A percentile compares a stretch with the other conserved stretches of the same genome.
Conservation (phyloP, 208 protist species). For the Porcisia hertigi region DNA sequence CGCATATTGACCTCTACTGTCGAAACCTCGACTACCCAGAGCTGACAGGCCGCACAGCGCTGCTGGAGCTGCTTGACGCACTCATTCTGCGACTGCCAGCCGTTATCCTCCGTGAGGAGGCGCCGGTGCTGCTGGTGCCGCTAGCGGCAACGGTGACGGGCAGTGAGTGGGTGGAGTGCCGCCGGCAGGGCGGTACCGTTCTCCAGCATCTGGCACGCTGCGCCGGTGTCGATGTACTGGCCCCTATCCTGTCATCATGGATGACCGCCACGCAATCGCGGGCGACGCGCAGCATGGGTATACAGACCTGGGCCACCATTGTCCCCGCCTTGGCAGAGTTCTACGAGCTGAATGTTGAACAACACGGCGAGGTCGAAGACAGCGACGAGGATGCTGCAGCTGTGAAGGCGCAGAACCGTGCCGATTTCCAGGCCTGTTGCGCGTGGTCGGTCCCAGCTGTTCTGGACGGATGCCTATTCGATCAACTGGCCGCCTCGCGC, state of each 20-base stretch:
- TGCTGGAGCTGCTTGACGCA: constrained; percentile 81
- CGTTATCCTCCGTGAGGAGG: constrained; percentile 79
- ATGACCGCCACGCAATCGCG: constrained; percentile 46
- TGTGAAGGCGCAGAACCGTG: constrained; percentile 29
- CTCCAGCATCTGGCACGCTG: constrained; percentile 61
- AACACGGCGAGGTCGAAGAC: constrained; percentile 5
- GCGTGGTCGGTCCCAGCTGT: constrained; percentile 65
- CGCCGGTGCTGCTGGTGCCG: constrained; percentile 72
- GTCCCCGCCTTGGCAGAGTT: constrained; percentile 43
- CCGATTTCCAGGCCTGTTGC: constrained; percentile 53
- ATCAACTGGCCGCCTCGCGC: constrained; percentile 48
- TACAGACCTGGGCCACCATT: constrained; percentile 77
- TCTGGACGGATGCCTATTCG: constrained; percentile 62
- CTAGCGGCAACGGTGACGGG: constrained; percentile 64
- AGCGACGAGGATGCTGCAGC: constrained; percentile 15
- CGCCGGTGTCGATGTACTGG: constrained; percentile 78
- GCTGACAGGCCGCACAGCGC: constrained; percentile 66
- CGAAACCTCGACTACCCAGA: constrained; percentile 89
- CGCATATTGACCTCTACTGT: constrained; percentile 86
- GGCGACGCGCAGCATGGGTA: constrained; percentile 54
- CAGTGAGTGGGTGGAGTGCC: constrained; percentile 64
- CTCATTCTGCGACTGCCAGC: constrained; percentile 74
- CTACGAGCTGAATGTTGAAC: constrained; percentile 18
- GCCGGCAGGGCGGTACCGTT: constrained; percentile 56
- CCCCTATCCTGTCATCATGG: constrained; percentile 69